Evolutionary conservation across 164 flowering plant species (phyloP).

Genomic region (Nelumbo lutea): DNA sequence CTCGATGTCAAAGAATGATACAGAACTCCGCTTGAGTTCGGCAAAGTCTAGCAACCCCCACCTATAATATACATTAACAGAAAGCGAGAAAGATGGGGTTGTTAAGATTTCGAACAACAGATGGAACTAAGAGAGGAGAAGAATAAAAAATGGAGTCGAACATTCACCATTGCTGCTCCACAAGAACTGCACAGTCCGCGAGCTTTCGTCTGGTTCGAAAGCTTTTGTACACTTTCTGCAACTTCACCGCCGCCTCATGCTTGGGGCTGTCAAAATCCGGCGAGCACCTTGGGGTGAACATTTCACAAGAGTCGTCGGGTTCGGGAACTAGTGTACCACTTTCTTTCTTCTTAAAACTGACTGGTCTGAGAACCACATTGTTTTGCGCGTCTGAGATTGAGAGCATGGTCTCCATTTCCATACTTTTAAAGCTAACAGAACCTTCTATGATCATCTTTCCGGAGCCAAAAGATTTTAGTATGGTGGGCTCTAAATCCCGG

Average conservation of each 20-base stretch:
- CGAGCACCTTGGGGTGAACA: constrained; percentile 12
- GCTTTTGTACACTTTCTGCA: constrained; percentile 96
- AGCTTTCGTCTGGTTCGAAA: constrained; percentile 83
- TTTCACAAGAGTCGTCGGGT: constrained; percentile 17
- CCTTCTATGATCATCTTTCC: constrained; percentile 34
- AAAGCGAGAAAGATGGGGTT: background rate
- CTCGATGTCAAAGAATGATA: constrained; percentile 80
- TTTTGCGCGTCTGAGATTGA: constrained; percentile 24
- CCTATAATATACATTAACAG: constrained; percentile 18
- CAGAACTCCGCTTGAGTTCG: constrained; percentile 72
- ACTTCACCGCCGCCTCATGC: constrained; percentile 76
- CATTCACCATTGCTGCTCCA: constrained; percentile 73
- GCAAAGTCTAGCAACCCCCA: constrained; percentile 72
- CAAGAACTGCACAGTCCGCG: constrained; percentile 94
- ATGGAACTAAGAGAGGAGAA: background rate
- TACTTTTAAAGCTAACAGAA: constrained; percentile 49
- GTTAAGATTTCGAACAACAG: background rate
- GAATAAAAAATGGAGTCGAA: background rate
- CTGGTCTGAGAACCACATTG: constrained; percentile 6
- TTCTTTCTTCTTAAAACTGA: constrained; percentile 12
- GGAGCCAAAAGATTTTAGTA: constrained; percentile 43
- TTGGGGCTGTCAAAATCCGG: constrained; percentile 34
- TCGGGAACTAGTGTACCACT: constrained; percentile 6
- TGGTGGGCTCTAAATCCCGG: constrained; percentile 36
- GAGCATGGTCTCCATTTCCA: constrained; percentile 37